A percentile compares a stretch with the other conserved stretches of the same genome.
These are phyloP conservation scores for Fusarium sororula DNA, from an alignment of 2,329 filamentous ascomycete genomes.

Conservation along the genomic window DNA sequence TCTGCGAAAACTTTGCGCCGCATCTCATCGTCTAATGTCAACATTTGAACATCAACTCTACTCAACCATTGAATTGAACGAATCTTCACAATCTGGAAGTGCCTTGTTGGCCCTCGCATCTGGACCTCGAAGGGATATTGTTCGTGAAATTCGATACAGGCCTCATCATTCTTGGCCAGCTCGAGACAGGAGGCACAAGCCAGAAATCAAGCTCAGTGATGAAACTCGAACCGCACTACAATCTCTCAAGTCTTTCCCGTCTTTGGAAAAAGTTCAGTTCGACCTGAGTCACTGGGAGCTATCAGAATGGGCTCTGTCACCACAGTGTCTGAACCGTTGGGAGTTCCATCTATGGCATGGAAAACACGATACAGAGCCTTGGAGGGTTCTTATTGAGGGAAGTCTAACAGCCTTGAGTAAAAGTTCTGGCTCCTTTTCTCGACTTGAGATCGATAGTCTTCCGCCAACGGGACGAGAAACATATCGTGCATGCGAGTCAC, in stretches of 20 bases:
- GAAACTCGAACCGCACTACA: neutral
- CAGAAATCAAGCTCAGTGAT: neutral
- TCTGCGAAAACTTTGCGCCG: neutral
- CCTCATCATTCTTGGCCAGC: slow-evolving; percentile 1
- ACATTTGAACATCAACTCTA: neutral
- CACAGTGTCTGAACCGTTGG: neutral
- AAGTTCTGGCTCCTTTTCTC: neutral
- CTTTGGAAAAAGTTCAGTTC: neutral
- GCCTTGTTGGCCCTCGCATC: neutral
- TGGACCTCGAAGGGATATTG: neutral
- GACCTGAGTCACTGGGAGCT: neutral
- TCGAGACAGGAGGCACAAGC: neutral
- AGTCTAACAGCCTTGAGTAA: neutral
- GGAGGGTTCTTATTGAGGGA: neutral
- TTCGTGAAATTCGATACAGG: neutral
- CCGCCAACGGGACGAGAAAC: neutral
- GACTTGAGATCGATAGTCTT: neutral
- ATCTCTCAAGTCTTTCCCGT: neutral
- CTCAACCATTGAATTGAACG: neutral
- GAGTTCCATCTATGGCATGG: neutral
- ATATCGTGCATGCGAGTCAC: neutral
- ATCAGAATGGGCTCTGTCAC: neutral
- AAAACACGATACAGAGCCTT: neutral
- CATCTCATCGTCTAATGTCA: neutral
- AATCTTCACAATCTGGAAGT: neutral